Base-by-base conservation (phyloP, 2,329 filamentous ascomycete genomes). In the Nemania serpens region DNA sequence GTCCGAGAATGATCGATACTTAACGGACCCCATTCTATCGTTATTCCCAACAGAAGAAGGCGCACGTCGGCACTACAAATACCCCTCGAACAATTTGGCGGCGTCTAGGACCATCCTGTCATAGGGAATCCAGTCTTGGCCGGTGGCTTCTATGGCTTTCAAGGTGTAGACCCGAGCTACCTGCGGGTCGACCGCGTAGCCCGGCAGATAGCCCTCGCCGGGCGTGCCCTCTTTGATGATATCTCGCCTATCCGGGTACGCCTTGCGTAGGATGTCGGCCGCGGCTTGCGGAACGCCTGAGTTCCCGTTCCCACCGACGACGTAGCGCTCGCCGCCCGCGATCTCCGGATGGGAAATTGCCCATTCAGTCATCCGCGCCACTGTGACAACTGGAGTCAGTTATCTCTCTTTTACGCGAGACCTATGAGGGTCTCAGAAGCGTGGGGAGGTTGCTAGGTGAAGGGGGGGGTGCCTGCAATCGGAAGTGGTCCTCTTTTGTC, bases 291-390 rank as follows among this genome's bases (percentile, higher is more conserved):
- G 56, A 0, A 72, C 70, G 0, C 70, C 74, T 33, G 69, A 72
- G 3, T 70, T 71, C 1, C 66, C 67, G 37, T 52, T 41, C 0
- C 63, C 61, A 7, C 70, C 69, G 0, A 73, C 72, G 18, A 81
- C 71, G 60, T 77, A 81, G 9, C 79, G 70, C 66, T 82, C 72
- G 2, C 77, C 76, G 57, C 80, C 68, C 0, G 75, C 70, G 43
- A 73, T 64, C 0, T 71, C 65, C 0, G 75, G 67, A 34, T 79
- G 68, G 57, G 77, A 74, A 18, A 75, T 73, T 0, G 70, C 70
- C 67, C 75, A 79, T 2, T 76, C 67, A 13, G 78, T 69, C 43
- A 79, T 69, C 7, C 71, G 69, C 2, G 78, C 77, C 0, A 81
- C 78, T 42, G 11, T n/a, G 15, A 41, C 37, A 41, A 13, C n/a